Percentiles rank a stretch among this genome's conserved stretches.
These are phyloP conservation scores for Rhipidocladum racemiflorum DNA, from an alignment of 176 grass and related monocot genomes.

Conservation along the genomic window DNA sequence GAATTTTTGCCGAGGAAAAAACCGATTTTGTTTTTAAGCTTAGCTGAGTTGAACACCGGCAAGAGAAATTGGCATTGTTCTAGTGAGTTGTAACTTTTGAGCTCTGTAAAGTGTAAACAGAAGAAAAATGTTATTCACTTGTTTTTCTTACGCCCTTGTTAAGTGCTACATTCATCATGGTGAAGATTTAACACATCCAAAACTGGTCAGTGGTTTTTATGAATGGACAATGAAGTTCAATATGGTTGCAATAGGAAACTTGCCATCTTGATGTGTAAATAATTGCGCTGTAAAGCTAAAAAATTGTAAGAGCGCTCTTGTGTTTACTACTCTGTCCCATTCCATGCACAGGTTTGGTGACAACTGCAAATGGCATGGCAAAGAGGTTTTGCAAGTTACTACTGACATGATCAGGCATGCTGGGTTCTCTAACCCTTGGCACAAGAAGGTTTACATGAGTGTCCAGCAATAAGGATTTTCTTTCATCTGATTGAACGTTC, in stretches of 20 bases:
- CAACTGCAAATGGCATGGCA: background rate
- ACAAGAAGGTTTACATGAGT: background rate
- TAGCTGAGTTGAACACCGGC: constrained; percentile 6
- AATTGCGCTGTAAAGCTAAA: background rate
- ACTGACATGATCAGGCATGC: background rate
- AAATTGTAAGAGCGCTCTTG: background rate
- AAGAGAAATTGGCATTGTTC: constrained; percentile 23
- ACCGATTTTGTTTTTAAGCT: background rate
- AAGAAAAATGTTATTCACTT: background rate
- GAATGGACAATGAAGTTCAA: background rate
- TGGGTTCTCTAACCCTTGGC: no score
- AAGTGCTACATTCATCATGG: background rate
- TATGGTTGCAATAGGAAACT: background rate
- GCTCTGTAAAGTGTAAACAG: constrained; percentile 40
- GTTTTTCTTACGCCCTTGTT: background rate
- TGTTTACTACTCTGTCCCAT: background rate
- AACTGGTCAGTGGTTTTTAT: background rate
- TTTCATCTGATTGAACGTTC: background rate
- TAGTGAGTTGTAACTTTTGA: constrained; percentile 8
- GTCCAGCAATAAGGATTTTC: background rate
- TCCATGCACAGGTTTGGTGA: background rate
- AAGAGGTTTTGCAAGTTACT: background rate
- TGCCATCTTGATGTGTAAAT: background rate
- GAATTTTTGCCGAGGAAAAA: constrained; percentile 13
- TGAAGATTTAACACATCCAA: background rate